Evolutionary conservation across 192 early-diverging fungal species (phyloP), one percentile per base, ranked within the genome.

Genomic region (Globomyces pollinis-pini): DNA sequence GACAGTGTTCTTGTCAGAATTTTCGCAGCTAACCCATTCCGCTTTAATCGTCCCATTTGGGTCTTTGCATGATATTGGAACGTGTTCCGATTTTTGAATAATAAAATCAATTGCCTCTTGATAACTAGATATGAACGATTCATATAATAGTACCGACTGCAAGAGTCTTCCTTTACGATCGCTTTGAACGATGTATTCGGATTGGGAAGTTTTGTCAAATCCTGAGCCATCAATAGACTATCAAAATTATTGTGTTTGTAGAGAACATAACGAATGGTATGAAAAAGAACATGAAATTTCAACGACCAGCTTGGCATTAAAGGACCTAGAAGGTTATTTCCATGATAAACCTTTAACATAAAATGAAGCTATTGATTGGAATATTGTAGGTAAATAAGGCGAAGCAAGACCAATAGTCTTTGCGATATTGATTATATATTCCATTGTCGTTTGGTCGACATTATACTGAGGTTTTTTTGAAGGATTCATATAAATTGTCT

Each of bases 41-140:
- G 30, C 50, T 20, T 16, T 28, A 51, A 51, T 51, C 50, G 16
- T 9, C 18, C 50, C 28, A 15, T 33, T n/a, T 8, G 50, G 30
- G 16, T 24, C 33, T 33, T 51, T 34, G 16, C 16, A 28, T 4
- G 18, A 26, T 34, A 24, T 26, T 11, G 44, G 44, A 26, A 47
- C 44, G 28, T 47, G 50, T 8, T 51, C 50, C 15, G 15, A 20
- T 11, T 15, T 33, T 31, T 16, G 21, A 18, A 33, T 8, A 28
- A 51, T 51, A n/a, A 51, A 51, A 51, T 51, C 50, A 16, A 51
- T 51, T 16, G 50, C 50, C 33, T 33, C 50, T 33, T 51, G 50
- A 4, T 26, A 4, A 26, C 23, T 47, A n/a, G n/a, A n/a, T n/a
- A n/a, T n/a, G n/a, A n/a, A n/a, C n/a, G n/a, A n/a, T n/a, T n/a